A percentile compares a stretch with the other conserved stretches of the same genome.
Evolutionary conservation across 306 rosid species (phyloP).

Genomic region (Macrotyloma uniflorum): DNA sequence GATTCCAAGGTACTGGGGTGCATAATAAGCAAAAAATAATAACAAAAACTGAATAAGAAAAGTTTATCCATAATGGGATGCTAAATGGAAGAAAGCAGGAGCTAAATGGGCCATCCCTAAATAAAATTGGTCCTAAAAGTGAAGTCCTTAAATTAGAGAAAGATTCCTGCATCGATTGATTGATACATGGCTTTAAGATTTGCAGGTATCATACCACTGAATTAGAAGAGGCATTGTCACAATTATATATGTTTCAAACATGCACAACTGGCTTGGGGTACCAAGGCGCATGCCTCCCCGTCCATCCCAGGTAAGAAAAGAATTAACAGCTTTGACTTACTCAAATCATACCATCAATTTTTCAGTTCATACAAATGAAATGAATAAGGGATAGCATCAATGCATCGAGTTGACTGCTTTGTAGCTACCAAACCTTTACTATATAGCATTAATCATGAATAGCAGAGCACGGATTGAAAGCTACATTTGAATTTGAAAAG

Average conservation of each 20-base stretch:
- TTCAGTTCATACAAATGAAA: slow-evolving; percentile 4
- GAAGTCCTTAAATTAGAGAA: not conserved
- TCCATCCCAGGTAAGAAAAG: not conserved
- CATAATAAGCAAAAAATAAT: not conserved
- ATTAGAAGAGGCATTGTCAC: not conserved
- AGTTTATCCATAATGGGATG: not conserved
- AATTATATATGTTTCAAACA: not conserved
- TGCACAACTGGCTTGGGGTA: not conserved
- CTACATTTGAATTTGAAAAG: not conserved
- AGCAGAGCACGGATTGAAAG: not conserved
- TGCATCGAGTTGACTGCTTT: not conserved
- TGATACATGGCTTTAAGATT: not conserved
- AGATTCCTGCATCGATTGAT: not conserved
- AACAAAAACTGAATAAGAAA: slow-evolving; percentile 8
- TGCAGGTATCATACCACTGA: not conserved
- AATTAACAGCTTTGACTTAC: not conserved
- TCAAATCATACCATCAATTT: not conserved
- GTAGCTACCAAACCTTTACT: not conserved
- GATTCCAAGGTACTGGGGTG: not conserved
- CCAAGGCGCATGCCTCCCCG: not conserved
- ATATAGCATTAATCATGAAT: not conserved
- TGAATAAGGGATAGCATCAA: not conserved
- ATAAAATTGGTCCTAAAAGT: not conserved
- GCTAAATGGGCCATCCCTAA: not conserved
- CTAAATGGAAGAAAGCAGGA: not conserved